Percentiles rank a stretch among this genome's conserved stretches.
Conservation (phyloP, 257 asterid species). For the Fraxinus quadrangulata region DNA sequence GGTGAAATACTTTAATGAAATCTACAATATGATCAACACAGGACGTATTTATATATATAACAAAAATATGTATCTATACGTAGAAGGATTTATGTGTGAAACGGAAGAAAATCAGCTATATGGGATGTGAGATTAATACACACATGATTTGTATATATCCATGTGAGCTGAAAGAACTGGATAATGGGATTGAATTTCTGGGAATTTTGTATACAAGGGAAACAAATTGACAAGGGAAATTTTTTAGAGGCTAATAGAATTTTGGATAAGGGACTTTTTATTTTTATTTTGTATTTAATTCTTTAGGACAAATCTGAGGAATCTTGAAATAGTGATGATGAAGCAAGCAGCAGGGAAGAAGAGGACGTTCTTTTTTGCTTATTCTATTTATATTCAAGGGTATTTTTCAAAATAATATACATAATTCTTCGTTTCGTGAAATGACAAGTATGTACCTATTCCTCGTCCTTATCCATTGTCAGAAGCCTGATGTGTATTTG, state of each 20-base stretch:
- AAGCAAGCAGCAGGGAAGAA: slow-evolving; percentile 7
- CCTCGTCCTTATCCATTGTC: slow-evolving; percentile 43
- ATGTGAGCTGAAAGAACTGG: slow-evolving; percentile 29
- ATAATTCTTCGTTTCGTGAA: background rate
- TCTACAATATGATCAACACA: slow-evolving; percentile 18
- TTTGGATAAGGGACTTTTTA: slow-evolving; percentile 20
- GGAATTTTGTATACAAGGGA: background rate
- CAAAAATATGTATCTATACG: slow-evolving; percentile 6
- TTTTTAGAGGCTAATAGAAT: slow-evolving; percentile 40
- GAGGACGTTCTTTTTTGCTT: slow-evolving; percentile 10
- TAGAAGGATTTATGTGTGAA: slow-evolving; percentile 24
- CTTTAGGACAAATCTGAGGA: slow-evolving; percentile 33
- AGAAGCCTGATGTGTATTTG: background rate
- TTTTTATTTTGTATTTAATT: background rate
- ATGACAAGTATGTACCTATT: slow-evolving; percentile 27
- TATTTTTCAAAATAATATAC: background rate
- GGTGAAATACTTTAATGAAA: slow-evolving; percentile 16
- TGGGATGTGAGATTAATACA: background rate
- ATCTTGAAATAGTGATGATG: slow-evolving; percentile 33
- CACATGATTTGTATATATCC: slow-evolving; percentile 7
- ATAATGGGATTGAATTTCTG: slow-evolving; percentile 29
- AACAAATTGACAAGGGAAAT: background rate
- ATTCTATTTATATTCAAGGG: background rate
- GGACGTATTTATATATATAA: background rate
- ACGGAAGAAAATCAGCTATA: slow-evolving; percentile 5